These are phyloP conservation scores for Spizellomyces punctatus DNA, from an alignment of 192 early-diverging fungal genomes.

Conservation along the genomic window DNA sequence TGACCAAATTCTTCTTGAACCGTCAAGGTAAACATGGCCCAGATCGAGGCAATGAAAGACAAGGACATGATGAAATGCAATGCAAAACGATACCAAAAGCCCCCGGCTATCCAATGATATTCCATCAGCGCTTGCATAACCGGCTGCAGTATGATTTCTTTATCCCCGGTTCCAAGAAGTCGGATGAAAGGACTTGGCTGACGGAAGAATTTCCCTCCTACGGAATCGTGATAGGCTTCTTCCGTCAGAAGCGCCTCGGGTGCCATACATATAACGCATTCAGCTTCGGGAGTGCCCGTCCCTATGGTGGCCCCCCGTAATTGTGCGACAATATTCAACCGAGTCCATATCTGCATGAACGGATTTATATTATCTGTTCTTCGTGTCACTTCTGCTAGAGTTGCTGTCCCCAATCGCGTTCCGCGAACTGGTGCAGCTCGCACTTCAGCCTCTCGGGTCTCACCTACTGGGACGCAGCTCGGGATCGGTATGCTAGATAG, in stretches of 20 bases:
- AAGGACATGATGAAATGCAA: conserved; percentile 32
- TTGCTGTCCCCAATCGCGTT: conserved; percentile 34
- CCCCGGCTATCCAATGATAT: conserved; percentile 45
- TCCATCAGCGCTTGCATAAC: conserved; percentile 49
- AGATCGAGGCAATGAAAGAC: conserved; percentile 19
- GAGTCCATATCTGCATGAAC: conserved; percentile 35
- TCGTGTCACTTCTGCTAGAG: conserved; percentile 29
- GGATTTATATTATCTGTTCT: conserved; percentile 14
- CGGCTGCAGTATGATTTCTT: conserved; percentile 44
- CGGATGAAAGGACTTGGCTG: conserved; percentile 46
- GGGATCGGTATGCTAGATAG: conserved; percentile 46
- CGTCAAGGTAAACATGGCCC: conserved; percentile 19
- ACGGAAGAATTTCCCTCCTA: conserved; percentile 15
- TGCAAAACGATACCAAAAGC: conserved; percentile 46
- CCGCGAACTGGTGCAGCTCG: conserved; percentile 41
- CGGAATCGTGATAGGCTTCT: conserved; percentile 22
- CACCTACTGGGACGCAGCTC: conserved; percentile 34
- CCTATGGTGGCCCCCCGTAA: conserved; percentile 36
- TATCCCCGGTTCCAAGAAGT: conserved; percentile 41
- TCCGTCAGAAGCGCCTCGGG: conserved; percentile 41
- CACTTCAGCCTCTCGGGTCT: conserved; percentile 38
- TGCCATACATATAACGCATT: conserved; percentile 44
- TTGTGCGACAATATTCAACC: conserved; percentile 31
- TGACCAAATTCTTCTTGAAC: conserved; percentile 5
- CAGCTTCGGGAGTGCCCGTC: conserved; percentile 36